These are phyloP conservation scores for Tulasnella sp. DNA, from an alignment of 768 basidiomycete species.

Conservation along the genomic window DNA sequence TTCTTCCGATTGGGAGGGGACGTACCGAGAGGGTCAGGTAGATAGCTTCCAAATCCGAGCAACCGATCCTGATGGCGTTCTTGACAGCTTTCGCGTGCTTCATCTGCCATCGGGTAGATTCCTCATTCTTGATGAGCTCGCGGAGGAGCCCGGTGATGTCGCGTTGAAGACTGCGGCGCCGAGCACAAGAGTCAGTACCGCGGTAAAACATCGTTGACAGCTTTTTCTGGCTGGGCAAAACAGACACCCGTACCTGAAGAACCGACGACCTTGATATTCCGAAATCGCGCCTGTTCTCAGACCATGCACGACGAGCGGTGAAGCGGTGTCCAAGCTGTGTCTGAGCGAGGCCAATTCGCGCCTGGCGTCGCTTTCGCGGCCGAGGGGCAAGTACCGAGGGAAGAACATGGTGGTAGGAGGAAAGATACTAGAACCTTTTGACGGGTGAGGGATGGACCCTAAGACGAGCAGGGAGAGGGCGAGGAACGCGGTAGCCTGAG, in stretches of 20 bases:
- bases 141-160: constrained; percentile 26
- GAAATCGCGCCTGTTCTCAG: constrained; percentile 22
- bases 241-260: constrained; percentile 23
- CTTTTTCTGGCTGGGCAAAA: background rate
- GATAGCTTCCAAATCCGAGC: constrained; percentile 23
- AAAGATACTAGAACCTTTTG: background rate
- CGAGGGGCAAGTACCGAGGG: constrained; percentile 23
- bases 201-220: background rate
- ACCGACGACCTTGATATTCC: constrained; percentile 26
- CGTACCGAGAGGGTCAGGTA: constrained; percentile 27
- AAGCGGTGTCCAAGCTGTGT: constrained; percentile 27
- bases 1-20: background rate
- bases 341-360: constrained; percentile 24
- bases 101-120: constrained; percentile 26
- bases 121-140: constrained; percentile 26
- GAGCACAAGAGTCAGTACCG: background rate
- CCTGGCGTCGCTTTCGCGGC: constrained; percentile 26
- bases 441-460: background rate
- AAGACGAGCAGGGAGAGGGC: background rate
- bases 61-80: constrained; percentile 29
- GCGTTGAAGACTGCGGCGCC: constrained; percentile 21
- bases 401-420: constrained; percentile 8
- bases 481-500: background rate
- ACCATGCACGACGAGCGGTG: constrained; percentile 27
- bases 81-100: constrained; percentile 25